Evolutionary conservation across 495 filamentous ascomycete species (phyloP), one percentile per base, ranked within the genome.

Genomic region (Penicillium crystallinum): DNA sequence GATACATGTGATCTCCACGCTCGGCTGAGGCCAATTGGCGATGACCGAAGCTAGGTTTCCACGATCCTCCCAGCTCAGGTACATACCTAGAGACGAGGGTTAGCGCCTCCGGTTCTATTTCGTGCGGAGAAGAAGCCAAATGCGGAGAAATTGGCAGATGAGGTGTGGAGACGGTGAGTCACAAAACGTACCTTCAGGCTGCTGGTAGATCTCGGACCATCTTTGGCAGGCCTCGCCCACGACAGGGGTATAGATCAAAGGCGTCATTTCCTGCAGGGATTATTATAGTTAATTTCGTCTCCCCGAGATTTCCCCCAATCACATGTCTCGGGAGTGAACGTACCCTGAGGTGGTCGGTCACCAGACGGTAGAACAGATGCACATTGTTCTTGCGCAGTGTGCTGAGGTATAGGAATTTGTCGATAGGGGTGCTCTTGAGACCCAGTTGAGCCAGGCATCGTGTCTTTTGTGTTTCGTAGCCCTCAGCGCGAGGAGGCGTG

Each of bases 141-240:
- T 38, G 36, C 36, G 36, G 36, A 41, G 38, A 41, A 41, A 1
- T 14, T 23, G 37, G 9, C 37, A 40, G 22, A 14, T 40, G 6
- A 11, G 14, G 10, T 22, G 37, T 19, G 37, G 37, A n/a, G 37
- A 40, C 22, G 10, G 6, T n/a, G 6, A 33, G n/a, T 46, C 43
- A 42, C 15, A 23, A 46, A 27, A 64, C 73, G 64, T 61, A 82
- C 87, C 93, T 76, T 98, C 93, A 12, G 93, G 91, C 53, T 90
- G 88, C 30, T 90, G 95, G 78, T 93, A 98, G 59, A 97, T 86
- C 56, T 95, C 89, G 29, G 90, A 95, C 84, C 95, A 98, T 66
- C 91, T 83, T 58, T 95, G 73, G 73, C 93, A 98, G 27, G 95
- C 93, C 66, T 98, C 92, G 57, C 93, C 93, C 59, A 98, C 95